Evolutionary conservation across 2,329 filamentous ascomycete species (phyloP).

Genomic region (Colletotrichum sojae): DNA sequence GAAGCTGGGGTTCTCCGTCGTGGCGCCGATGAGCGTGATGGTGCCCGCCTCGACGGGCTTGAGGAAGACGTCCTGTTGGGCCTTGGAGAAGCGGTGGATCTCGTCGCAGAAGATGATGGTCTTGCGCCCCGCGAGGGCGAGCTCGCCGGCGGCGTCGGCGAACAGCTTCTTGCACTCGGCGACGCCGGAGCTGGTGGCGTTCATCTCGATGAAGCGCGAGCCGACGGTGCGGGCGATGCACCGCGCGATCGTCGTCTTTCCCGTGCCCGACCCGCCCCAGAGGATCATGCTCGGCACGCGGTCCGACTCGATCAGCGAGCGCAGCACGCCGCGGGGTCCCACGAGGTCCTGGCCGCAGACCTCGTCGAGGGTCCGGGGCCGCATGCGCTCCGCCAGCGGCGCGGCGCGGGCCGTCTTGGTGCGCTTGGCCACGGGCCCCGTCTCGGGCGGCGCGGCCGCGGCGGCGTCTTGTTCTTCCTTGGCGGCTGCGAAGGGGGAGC

Average conservation of each 20-base stretch:
- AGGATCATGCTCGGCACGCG: slow-evolving; percentile 95
- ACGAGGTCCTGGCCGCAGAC: slow-evolving; percentile 95
- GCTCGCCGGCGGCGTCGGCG: slow-evolving; percentile 83
- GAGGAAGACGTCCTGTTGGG: slow-evolving; percentile 95
- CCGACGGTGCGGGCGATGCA: slow-evolving; percentile 88
- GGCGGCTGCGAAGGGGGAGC: slow-evolving; percentile 43
- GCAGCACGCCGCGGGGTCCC: slow-evolving; percentile 84
- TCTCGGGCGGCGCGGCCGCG: slow-evolving; percentile 10
- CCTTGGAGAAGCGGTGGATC: slow-evolving; percentile 92
- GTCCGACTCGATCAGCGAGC: slow-evolving; percentile 87
- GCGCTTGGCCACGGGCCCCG: slow-evolving; percentile 70
- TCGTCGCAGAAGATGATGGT: slow-evolving; percentile 99
- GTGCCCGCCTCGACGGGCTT: slow-evolving; percentile 92
- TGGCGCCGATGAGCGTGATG: slow-evolving; percentile 93
- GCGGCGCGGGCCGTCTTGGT: slow-evolving; percentile 79
- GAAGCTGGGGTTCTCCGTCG: slow-evolving; percentile 97
- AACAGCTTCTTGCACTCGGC: slow-evolving; percentile 95
- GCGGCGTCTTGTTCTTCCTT: neutral
- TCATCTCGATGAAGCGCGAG: slow-evolving; percentile 93
- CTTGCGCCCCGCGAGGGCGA: slow-evolving; percentile 85
- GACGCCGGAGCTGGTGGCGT: slow-evolving; percentile 90
- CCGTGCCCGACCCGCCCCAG: slow-evolving; percentile 87
- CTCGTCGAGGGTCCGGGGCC: slow-evolving; percentile 85
- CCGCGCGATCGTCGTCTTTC: slow-evolving; percentile 92
- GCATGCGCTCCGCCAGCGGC: slow-evolving; percentile 94